A percentile compares a stretch with the other conserved stretches of the same genome.
These are phyloP conservation scores for Digitaria exilis DNA, from an alignment of 202 grass and related monocot species.

Conservation along the genomic window DNA sequence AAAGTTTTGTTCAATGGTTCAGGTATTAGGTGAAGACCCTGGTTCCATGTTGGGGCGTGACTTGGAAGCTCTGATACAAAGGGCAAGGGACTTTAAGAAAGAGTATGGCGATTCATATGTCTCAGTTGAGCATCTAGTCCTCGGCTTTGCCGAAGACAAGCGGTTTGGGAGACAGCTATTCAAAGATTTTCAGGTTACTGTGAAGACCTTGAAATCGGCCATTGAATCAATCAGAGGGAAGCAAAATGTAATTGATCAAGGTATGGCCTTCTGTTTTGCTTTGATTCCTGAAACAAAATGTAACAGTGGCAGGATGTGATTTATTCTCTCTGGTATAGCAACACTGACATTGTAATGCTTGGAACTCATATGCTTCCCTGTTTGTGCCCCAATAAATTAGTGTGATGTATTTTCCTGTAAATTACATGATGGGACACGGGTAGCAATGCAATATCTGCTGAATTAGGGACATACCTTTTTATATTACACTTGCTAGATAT, in stretches of 20 bases:
- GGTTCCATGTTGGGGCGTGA: constrained; percentile 95
- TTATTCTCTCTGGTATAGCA: not conserved
- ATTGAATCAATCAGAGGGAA: constrained; percentile 89
- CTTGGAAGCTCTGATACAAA: constrained; percentile 87
- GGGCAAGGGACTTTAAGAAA: constrained; percentile 93
- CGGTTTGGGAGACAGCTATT: constrained; percentile 92
- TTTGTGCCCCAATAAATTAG: no score
- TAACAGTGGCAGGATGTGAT: not conserved
- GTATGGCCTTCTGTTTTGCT: constrained; percentile 30
- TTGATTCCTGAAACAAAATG: not conserved
- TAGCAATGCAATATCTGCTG: not conserved
- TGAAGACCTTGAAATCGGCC: constrained; percentile 69
- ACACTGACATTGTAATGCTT: constrained; percentile 4
- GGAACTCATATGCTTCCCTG: not conserved
- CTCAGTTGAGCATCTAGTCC: constrained; percentile 95
- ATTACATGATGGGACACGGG: not conserved
- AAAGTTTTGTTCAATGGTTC: constrained; percentile 3
- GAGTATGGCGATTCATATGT: constrained; percentile 94
- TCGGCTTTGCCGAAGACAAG: constrained; percentile 81
- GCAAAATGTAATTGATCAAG: constrained; percentile 97
- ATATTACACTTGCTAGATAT: not conserved
- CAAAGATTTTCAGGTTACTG: constrained; percentile 88
- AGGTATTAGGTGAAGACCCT: constrained; percentile 91
- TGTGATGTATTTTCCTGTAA: no score
- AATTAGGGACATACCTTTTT: not conserved